Evolutionary conservation across 2,329 filamentous ascomycete genomes (phyloP), one percentile per base, ranked within the genome.

Genomic region (Emergomyces orientalis): DNA sequence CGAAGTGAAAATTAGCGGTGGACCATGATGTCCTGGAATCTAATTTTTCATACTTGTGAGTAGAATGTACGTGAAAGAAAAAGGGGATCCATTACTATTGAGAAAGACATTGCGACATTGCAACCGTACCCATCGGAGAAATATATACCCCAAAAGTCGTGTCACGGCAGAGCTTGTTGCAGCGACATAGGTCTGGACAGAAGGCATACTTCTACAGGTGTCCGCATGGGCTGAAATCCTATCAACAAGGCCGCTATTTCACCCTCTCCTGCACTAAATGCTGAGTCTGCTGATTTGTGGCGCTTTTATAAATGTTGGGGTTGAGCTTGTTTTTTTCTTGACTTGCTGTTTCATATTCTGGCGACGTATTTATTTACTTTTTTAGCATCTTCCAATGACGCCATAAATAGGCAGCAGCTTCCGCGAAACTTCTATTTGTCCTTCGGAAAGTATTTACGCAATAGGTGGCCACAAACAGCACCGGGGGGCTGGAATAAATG

Each of bases 91-190:
- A 47, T 32, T 47, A 14, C 25, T 25, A 6, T 49, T 2, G 37
- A 9, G 25, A 27, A 54, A 49, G 34, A 22, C 45, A 55, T 25
- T n/a, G n/a, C n/a, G n/a, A n/a, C n/a, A n/a, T n/a, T n/a, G 49
- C 9, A 43, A 17, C 45, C 67, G 41, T 71, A 79, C 78, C 78
- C 78, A 80, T 74, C 77, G 72, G 25, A 80, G 70, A 65, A 79
- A 79, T 41, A 74, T 62, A 65, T 76, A 78, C 59, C 73, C 67
- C 2, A 69, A 64, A 19, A 78, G 47, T 52, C 77, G 71, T 59
- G 77, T 66, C 41, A 73, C 62, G 14, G 70, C 64, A 11, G 78
- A 79, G 68, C 72, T 78, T 37, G 69, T 68, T n/a, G 69, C 71
- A 22, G 72, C 71, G 34, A 70, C 67, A 55, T 71, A 65, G n/a